Base-by-base conservation (phyloP, 352 stramenopile species). In the Thalassiosira livingstoniorum region DNA sequence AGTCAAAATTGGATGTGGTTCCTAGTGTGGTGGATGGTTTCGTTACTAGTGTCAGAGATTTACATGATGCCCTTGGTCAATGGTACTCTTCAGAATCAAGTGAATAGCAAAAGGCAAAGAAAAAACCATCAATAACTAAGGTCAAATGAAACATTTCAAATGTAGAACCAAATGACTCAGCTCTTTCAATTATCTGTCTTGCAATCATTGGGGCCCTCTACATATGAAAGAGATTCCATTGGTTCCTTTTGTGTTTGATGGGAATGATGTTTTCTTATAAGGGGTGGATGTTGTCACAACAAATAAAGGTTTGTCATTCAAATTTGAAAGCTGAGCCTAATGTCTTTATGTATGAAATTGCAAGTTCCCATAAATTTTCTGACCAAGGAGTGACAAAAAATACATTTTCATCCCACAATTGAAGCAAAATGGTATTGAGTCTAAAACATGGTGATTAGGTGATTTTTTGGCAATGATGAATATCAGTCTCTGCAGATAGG, bases 401-500 rank as follows among this genome's bases (percentile, higher is more conserved):
- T 67, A 29, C 4, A 4, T 21, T 11, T 45, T 7, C 11, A 15
- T 42, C 11, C 42, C 7, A n/a, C n/a, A 35, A 47, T 47, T 15
- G 39, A 47, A 47, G 15, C 15, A 15, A 47, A 47, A 7, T 47
- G 39, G 39, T 15, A 15, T 7, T 39, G 13, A n/a, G 10, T 7
- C 42, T 67, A 29, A 5, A 29, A n/a, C 58, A 31, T 45, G 58
- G 58, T 21, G 32, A 45, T 35, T 67, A 29, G 58, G 58, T 67
- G 21, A 11, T 37, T 7, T 67, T 15, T 43, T 43, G 42, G 58
- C 58, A 37, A 29, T 23, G 25, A 43, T 43, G 5, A 5, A 11
- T 4, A 39, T 4, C 58, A 67, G 29, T 29, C 58, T n/a, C 37
- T 67, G 4, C 42, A 29, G 58, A 23, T 67, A 21, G 58, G 58